Evolutionary conservation across 495 filamentous ascomycete species (phyloP), one percentile per base, ranked within the genome.

Genomic region (Trichoderma gamsii): DNA sequence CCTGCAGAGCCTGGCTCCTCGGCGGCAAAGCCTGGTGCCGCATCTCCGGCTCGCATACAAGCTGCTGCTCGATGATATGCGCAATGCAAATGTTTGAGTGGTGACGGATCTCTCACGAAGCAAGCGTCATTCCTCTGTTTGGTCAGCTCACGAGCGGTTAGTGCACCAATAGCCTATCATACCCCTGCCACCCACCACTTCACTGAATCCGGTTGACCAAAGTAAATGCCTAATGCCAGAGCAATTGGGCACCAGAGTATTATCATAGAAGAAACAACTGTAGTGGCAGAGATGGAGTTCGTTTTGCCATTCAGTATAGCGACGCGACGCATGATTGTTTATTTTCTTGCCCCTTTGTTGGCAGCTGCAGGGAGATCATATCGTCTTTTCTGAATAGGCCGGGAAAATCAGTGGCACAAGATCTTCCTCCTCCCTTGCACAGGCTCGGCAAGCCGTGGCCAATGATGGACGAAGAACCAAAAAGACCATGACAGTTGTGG

Each of bases 21-120:
- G 56, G 56, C 56, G 23, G 56, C n/a, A 61, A 61, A 12, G 56
- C 56, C 27, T 61, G 56, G 27, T 15, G 56, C 56, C 25, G 25
- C 56, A 15, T 29, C 12, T 49, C 44, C 44, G 44, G 44, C n/a
- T 49, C n/a, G n/a, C 44, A 38, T 38, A 38, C 35, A 52, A 18
- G 18, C 49, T 11, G 21, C 49, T 23, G n/a, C 49, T 23, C 44
- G 9, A 46, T 12, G 43, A 46, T 46, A 46, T 38, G 35, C 35
- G 35, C 35, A 38, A 38, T 38, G 35, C 35, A 9, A 16, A 49
- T 11, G n/a, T 15, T 49, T 49, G n/a, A n/a, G 44, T 49, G 44
- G 44, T 49, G 15, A 52, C n/a, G 29, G 56, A 1, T 29, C 15
- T 61, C 23, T 16, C 25, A 18, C 23, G 5, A 32, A 61, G 56